Evolutionary conservation across 192 early-diverging fungal species (phyloP).

Genomic region (Linnemannia hyalina): DNA sequence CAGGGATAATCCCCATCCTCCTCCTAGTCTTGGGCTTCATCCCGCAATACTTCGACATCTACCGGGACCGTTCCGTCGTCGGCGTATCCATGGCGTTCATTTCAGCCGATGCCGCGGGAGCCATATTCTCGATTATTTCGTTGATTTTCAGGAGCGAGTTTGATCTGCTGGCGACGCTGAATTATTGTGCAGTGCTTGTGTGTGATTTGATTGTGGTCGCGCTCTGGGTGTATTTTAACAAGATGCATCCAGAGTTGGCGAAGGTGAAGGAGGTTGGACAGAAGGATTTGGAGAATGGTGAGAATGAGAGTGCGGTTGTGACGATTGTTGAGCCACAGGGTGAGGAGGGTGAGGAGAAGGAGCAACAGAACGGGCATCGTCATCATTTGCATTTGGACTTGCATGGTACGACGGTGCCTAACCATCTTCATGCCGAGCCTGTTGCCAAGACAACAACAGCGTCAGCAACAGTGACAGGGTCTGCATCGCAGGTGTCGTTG

Average conservation of each 20-base stretch:
- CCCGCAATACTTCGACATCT: conserved; percentile 61
- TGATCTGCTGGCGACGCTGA: conserved; percentile 39
- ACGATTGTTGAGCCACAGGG: not conserved
- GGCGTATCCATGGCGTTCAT: conserved; percentile 61
- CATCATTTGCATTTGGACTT: not conserved
- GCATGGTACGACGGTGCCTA: not conserved
- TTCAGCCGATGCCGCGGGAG: conserved; percentile 56
- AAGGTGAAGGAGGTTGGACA: not conserved
- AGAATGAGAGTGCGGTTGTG: not conserved
- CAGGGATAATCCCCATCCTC: conserved; percentile 60
- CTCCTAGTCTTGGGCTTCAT: conserved; percentile 56
- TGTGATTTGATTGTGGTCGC: conserved; percentile 37
- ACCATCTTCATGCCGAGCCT: not conserved
- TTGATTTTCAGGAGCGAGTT: conserved; percentile 35
- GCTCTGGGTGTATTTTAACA: conserved; percentile 41
- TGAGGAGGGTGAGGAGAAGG: not conserved
- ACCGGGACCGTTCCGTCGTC: conserved; percentile 49
- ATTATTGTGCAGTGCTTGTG: conserved; percentile 38
- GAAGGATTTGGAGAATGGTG: conserved; percentile 1
- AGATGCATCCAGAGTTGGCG: conserved; percentile 22
- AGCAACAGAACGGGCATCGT: not conserved
- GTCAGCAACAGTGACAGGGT: not conserved
- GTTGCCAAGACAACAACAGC: not conserved
- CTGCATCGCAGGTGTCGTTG: not conserved
- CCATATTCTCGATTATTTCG: conserved; percentile 59